Evolutionary conservation across 1,139 yeast species (phyloP).

Genomic region (Scheffersomyces quercinus): DNA sequence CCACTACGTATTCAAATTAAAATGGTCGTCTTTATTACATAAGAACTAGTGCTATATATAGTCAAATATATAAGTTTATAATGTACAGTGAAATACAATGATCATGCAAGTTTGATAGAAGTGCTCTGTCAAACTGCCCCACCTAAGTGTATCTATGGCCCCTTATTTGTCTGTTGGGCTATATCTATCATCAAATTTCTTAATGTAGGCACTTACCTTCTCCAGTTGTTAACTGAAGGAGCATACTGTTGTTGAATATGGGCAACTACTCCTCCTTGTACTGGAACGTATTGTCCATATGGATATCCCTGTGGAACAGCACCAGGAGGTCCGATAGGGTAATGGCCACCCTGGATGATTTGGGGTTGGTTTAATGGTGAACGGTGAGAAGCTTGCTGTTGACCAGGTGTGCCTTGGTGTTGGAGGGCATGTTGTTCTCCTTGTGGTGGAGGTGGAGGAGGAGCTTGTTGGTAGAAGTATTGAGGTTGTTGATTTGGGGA

Average conservation of each 20-base stretch:
- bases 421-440: constrained; percentile 10
- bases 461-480: constrained; percentile 19
- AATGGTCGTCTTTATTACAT: too few relatives aligned
- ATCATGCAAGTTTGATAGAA: too few relatives aligned
- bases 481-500: constrained; percentile 26
- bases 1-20: too few relatives aligned
- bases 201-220: constrained; percentile 18
- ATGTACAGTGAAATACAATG: too few relatives aligned
- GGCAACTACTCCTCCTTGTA: constrained; percentile 33
- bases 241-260: constrained; percentile 25
- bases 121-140: too few relatives aligned
- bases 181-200: too few relatives aligned
- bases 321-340: constrained; percentile 22
- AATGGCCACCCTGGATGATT: constrained; percentile 20
- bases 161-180: too few relatives aligned
- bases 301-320: constrained; percentile 36
- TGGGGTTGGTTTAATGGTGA: constrained; percentile 26
- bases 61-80: too few relatives aligned
- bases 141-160: too few relatives aligned
- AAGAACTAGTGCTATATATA: too few relatives aligned
- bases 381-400: constrained; percentile 12
- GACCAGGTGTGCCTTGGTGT: constrained; percentile 9
- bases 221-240: constrained; percentile 33
- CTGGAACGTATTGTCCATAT: constrained; percentile 37
- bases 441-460: constrained; percentile 19